Evolutionary conservation across 306 rosid genomes (phyloP).

Genomic region (Gynostemma pentaphyllum): DNA sequence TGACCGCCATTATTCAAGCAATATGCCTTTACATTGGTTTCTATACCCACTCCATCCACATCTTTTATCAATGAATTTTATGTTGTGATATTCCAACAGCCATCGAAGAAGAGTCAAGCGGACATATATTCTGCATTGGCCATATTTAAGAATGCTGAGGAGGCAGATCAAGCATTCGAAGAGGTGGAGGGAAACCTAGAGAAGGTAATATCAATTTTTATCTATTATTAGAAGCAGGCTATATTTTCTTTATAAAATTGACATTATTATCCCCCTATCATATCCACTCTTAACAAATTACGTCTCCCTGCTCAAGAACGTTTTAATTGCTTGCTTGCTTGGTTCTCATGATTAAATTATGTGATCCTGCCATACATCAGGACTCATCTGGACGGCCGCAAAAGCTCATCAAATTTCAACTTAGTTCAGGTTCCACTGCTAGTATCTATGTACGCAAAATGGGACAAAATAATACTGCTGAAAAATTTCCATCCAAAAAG

Average conservation of each 20-base stretch:
- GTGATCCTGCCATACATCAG: constrained; percentile 21
- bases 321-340: background rate
- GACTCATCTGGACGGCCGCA: constrained; percentile 56
- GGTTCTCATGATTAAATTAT: background rate
- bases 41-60: background rate
- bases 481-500: constrained; percentile 20
- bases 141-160: constrained; percentile 39
- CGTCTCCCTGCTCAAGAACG: too few relatives aligned
- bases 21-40: background rate
- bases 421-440: constrained; percentile 18
- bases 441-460: constrained; percentile 42
- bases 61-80: constrained; percentile 8
- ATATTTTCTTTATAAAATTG: background rate
- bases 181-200: constrained; percentile 29
- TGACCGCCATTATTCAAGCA: background rate
- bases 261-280: background rate
- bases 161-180: constrained; percentile 51
- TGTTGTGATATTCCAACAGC: constrained; percentile 28
- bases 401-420: constrained; percentile 27
- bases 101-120: constrained; percentile 31
- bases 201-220: constrained; percentile 30
- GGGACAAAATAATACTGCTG: constrained; percentile 11
- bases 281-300: too few relatives aligned
- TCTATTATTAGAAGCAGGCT: background rate
- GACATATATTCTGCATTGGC: constrained; percentile 42